Evolutionary conservation across 202 grass and related monocot genomes (phyloP), one percentile per base, ranked within the genome.

Genomic region (Elaeis oleifera): DNA sequence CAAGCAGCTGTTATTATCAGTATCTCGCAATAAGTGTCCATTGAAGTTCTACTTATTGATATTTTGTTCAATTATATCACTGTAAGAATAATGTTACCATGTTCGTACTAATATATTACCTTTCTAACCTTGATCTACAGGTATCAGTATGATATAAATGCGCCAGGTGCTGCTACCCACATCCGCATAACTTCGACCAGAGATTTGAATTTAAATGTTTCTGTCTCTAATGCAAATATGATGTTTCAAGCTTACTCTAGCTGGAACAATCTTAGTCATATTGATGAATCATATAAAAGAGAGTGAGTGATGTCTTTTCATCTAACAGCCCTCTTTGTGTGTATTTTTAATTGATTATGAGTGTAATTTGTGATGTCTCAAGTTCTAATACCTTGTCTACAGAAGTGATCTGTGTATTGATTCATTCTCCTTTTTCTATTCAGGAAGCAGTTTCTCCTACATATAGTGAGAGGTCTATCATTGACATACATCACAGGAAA

Each of bases 181-280:
- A 76, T 97, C 28, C 84, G 92, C 27, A 84, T 97, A 71, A 86
- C 92, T 71, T 97, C 92, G 32, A 97, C 92, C 54, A 76, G 65
- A 32, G 87, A 97, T 75, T 67, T 97, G 54, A 97, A 85, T 81
- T 68, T 91, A 61, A 97, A 91, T 56, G 25, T 97, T 55, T 91
- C 92, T 18, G 84, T 88, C 71, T 91, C 92, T 70, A 97, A 97
- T 70, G 68, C 79, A 76, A 97, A 97, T 66, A 89, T 91, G 92
- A 76, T 97, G 23, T 89, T 86, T 77, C 92, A 97, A 85, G 92
- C 92, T 71, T 97, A 97, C 71, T 81, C 85, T 74, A 97, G 92
- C 79, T 97, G 92, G 92, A 91, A 88, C 72, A 89, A 88, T 79
- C 81, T 97, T 66, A 90, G 77, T 78, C 82, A 75, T 67, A 81